phyloP scores from a whole-genome alignment of 2,329 filamentous ascomycete genomes.

The Colletotrichum tanaceti region DNA sequence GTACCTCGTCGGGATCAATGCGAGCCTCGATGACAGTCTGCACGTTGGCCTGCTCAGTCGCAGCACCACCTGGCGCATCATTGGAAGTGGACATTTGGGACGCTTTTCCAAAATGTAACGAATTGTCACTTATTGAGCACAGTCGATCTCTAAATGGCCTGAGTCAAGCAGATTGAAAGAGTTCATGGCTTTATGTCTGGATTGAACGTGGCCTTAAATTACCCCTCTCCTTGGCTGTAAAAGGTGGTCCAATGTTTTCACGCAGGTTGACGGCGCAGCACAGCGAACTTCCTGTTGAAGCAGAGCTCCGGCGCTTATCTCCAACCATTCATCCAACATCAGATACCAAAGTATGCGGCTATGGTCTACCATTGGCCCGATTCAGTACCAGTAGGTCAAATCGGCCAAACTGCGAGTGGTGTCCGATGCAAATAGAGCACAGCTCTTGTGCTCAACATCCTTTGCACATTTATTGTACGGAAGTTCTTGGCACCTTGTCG shows the following conservation, averaged over 20 bases:
- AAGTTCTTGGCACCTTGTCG: background rate
- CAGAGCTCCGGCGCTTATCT: constrained; percentile 1
- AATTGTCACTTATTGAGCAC: background rate
- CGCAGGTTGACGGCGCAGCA: background rate
- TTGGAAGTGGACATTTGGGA: background rate
- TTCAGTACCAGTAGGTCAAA: too few species aligned
- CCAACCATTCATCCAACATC: background rate
- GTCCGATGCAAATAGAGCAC: background rate
- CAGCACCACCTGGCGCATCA: background rate
- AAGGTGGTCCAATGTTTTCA: background rate
- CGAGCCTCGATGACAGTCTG: background rate
- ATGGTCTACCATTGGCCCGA: background rate
- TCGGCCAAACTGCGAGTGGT: background rate
- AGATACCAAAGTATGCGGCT: background rate
- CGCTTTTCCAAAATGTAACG: background rate
- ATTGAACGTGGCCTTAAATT: background rate
- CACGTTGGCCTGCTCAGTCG: background rate
- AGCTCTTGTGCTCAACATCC: background rate
- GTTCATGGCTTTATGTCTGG: background rate
- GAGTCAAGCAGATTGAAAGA: background rate
- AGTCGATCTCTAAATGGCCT: background rate
- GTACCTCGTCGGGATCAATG: background rate
- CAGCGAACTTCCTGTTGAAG: background rate
- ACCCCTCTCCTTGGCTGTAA: background rate
- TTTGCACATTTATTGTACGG: background rate